These are phyloP conservation scores for Rosa hybrid DNA, from an alignment of 331 rosid species.

Conservation along the genomic window DNA sequence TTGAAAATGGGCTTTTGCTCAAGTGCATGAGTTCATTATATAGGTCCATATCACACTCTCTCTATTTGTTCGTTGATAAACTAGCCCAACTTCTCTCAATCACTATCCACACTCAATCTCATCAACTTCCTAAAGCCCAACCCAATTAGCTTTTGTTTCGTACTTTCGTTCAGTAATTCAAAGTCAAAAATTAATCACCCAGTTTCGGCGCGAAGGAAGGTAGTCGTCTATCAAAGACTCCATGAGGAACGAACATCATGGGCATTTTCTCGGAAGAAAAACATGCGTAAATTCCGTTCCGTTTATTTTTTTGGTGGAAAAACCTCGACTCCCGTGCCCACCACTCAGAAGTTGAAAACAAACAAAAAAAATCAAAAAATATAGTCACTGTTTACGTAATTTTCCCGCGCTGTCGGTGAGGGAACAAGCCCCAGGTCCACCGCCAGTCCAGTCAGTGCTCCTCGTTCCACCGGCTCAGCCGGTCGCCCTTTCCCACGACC, in stretches of 20 bases:
- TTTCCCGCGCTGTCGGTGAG: slow-evolving; percentile 21
- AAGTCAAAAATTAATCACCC: neutral
- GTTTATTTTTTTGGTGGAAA: too few species aligned
- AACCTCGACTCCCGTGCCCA: neutral
- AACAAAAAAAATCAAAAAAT: neutral
- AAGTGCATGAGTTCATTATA: too few species aligned
- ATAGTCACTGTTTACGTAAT: neutral
- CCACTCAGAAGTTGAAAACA: neutral
- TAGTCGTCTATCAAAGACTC: neutral
- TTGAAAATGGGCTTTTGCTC: neutral
- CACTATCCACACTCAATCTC: too few species aligned
- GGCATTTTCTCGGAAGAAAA: neutral
- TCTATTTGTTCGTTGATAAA: too few species aligned
- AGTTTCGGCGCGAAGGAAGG: neutral
- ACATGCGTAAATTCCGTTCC: neutral
- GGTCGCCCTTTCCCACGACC: slow-evolving; percentile 14
- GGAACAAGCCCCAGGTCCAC: slow-evolving; percentile 32
- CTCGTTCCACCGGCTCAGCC: slow-evolving; percentile 15
- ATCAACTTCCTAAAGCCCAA: neutral
- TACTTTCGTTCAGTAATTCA: neutral
- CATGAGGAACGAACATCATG: neutral
- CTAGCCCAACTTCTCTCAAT: neutral
- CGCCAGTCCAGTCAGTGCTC: slow-evolving; percentile 13
- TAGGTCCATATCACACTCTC: too few species aligned
- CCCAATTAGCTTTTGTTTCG: neutral